A percentile compares a stretch with the other conserved stretches of the same genome.
These are phyloP conservation scores for Cupressus sempervirens DNA, from an alignment of 75 land plant species.

Conservation along the genomic window DNA sequence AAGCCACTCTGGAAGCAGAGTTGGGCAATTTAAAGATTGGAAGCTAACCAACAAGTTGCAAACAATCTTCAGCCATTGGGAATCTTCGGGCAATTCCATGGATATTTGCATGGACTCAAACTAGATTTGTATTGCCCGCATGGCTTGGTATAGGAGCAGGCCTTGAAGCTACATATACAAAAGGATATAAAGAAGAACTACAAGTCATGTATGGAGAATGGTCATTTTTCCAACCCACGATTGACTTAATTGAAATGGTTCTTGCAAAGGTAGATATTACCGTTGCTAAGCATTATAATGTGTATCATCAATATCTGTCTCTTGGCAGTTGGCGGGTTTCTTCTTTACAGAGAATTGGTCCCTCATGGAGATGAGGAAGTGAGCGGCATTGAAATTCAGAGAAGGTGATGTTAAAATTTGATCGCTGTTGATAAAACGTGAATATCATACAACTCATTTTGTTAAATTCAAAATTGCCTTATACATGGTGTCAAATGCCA, in stretches of 20 bases:
- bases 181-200: slow-evolving; percentile 63
- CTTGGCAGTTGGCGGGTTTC: too few relatives aligned
- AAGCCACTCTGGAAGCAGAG: slow-evolving; percentile 95
- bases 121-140: slow-evolving; percentile 85
- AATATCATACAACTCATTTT: not conserved
- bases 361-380: too few relatives aligned
- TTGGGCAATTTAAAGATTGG: slow-evolving; percentile 95
- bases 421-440: not conserved
- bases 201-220: slow-evolving; percentile 91
- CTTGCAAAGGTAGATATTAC: slow-evolving; percentile 85
- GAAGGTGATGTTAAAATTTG: not conserved
- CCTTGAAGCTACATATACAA: slow-evolving; percentile 65
- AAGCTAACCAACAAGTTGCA: slow-evolving; percentile 83
- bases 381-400: too few relatives aligned
- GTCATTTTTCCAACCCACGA: slow-evolving; percentile 91
- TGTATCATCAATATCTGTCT: too few relatives aligned
- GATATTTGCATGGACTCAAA: slow-evolving; percentile 99
- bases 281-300: slow-evolving; percentile 90
- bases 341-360: too few relatives aligned
- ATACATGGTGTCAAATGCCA: not conserved
- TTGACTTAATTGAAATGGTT: slow-evolving; percentile 97
- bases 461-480: not conserved
- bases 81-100: slow-evolving; percentile 95
- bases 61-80: slow-evolving; percentile 67
- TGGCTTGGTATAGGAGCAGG: slow-evolving; percentile 97